Evolutionary conservation across 2,329 filamentous ascomycete genomes (phyloP).

Genomic region (Fusarium annulatum): DNA sequence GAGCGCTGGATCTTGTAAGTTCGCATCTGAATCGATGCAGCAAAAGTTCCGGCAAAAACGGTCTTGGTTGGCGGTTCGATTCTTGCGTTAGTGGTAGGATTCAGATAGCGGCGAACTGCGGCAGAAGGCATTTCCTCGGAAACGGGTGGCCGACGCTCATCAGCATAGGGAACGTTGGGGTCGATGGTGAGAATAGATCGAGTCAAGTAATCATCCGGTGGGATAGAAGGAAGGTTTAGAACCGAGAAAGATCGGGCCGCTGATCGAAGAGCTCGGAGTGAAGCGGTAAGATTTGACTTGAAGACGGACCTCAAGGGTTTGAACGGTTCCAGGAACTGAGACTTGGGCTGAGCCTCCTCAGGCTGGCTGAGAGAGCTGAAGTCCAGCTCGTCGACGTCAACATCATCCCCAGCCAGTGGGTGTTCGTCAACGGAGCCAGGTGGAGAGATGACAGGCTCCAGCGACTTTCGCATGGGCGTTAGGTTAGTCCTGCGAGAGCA

Average conservation of each 20-base stretch:
- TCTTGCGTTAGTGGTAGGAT: slow-evolving; percentile 64
- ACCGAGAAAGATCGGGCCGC: slow-evolving; percentile 72
- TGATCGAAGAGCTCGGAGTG: slow-evolving; percentile 70
- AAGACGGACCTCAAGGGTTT: slow-evolving; percentile 68
- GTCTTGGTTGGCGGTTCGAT: slow-evolving; percentile 47
- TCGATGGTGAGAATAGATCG: slow-evolving; percentile 75
- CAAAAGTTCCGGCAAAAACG: slow-evolving; percentile 58
- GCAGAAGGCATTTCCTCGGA: slow-evolving; percentile 73
- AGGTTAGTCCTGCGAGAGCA: slow-evolving; percentile 48
- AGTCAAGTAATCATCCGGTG: slow-evolving; percentile 74
- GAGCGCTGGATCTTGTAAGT: slow-evolving; percentile 72
- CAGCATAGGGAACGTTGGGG: slow-evolving; percentile 72
- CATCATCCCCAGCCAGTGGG: slow-evolving; percentile 55
- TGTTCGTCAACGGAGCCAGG: slow-evolving; percentile 63
- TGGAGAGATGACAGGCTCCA: slow-evolving; percentile 68
- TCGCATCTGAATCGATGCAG: slow-evolving; percentile 77
- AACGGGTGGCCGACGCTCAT: slow-evolving; percentile 72
- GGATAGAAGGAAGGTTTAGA: slow-evolving; percentile 72
- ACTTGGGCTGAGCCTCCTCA: slow-evolving; percentile 50
- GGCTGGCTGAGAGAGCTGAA: slow-evolving; percentile 59
- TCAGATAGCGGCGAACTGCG: slow-evolving; percentile 74
- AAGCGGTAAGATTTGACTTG: slow-evolving; percentile 76
- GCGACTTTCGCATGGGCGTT: slow-evolving; percentile 58
- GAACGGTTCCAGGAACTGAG: slow-evolving; percentile 53
- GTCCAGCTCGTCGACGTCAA: slow-evolving; percentile 56